Percentiles rank a stretch among this genome's conserved stretches.
Evolutionary conservation across 768 basidiomycete genomes (phyloP).

Genomic region (Psilocybe cyanescens): DNA sequence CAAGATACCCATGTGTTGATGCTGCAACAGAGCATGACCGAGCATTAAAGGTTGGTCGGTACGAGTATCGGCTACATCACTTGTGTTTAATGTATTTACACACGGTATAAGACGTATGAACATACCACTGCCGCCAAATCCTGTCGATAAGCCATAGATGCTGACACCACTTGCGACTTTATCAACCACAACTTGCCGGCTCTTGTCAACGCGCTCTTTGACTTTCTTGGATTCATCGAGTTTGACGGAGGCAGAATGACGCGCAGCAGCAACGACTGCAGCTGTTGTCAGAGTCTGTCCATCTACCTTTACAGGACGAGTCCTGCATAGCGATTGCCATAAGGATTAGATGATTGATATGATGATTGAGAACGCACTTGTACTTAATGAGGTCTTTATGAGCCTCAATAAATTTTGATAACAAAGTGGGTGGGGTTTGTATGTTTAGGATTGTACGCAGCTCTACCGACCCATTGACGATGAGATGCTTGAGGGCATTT

Average conservation of each 20-base stretch:
- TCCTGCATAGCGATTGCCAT: constrained; percentile 37
- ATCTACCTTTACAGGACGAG: constrained; percentile 58
- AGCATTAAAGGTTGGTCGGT: constrained; percentile 67
- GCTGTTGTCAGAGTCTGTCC: constrained; percentile 69
- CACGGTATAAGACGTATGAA: constrained; percentile 11
- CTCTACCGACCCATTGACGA: constrained; percentile 9
- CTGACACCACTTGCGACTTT: constrained; percentile 72
- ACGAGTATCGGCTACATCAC: constrained; percentile 65
- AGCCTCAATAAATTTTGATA: constrained; percentile 26
- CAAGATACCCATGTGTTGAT: constrained; percentile 73
- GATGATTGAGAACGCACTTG: constrained; percentile 9
- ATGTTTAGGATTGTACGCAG: constrained; percentile 1
- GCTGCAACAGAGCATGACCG: constrained; percentile 71
- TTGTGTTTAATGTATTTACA: constrained; percentile 3
- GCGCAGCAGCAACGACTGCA: constrained; percentile 69
- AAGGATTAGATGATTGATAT: not conserved
- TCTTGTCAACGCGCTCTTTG: constrained; percentile 59
- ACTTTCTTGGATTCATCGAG: constrained; percentile 44
- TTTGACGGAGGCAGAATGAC: constrained; percentile 49
- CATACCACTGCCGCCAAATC: constrained; percentile 75
- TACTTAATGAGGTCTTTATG: constrained; percentile 20
- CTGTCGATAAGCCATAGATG: constrained; percentile 83
- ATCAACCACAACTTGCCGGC: constrained; percentile 66
- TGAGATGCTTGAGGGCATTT: constrained; percentile 19
- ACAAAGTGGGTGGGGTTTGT: constrained; percentile 15